Evolutionary conservation across 2,329 filamentous ascomycete species (phyloP).

Genomic region (Calcarisporium arbuscula): DNA sequence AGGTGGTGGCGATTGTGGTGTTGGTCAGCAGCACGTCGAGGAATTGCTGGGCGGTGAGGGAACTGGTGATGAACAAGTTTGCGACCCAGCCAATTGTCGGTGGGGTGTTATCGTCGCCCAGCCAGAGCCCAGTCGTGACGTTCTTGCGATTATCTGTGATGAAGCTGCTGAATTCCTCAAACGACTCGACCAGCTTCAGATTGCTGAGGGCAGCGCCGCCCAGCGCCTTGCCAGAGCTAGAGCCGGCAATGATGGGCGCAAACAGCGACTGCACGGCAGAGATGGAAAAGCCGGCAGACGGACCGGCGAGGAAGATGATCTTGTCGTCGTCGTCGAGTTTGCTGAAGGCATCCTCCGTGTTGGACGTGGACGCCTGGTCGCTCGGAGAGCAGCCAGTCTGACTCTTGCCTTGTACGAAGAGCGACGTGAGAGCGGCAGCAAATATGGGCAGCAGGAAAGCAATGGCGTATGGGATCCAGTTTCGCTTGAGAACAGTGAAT

Average conservation of each 20-base stretch:
- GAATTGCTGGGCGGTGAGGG: conserved; percentile 59
- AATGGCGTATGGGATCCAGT: conserved; percentile 68
- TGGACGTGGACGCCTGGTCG: conserved; percentile 36
- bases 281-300: conserved; percentile 29
- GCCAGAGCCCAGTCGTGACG: conserved; percentile 70
- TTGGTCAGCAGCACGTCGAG: conserved; percentile 62
- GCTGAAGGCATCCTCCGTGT: conserved; percentile 31
- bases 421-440: conserved; percentile 69
- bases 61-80: conserved; percentile 50
- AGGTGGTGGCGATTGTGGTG: conserved; percentile 64
- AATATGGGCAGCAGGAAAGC: conserved; percentile 74
- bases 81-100: conserved; percentile 68
- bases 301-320: conserved; percentile 25
- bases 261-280: conserved; percentile 27
- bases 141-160: conserved; percentile 58
- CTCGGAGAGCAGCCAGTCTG: conserved; percentile 46
- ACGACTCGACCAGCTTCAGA: conserved; percentile 52
- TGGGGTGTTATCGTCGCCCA: conserved; percentile 52
- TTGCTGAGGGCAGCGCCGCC: conserved; percentile 15
- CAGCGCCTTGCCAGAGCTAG: conserved; percentile 13
- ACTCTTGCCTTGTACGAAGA: conserved; percentile 60
- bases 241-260: conserved; percentile 30
- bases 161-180: conserved; percentile 62
- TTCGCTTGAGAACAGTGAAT: conserved; percentile 68
- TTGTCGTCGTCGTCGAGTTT: conserved; percentile 20